phyloP scores from a whole-genome alignment of 2,329 filamentous ascomycete species.

The Didymella exigua region DNA sequence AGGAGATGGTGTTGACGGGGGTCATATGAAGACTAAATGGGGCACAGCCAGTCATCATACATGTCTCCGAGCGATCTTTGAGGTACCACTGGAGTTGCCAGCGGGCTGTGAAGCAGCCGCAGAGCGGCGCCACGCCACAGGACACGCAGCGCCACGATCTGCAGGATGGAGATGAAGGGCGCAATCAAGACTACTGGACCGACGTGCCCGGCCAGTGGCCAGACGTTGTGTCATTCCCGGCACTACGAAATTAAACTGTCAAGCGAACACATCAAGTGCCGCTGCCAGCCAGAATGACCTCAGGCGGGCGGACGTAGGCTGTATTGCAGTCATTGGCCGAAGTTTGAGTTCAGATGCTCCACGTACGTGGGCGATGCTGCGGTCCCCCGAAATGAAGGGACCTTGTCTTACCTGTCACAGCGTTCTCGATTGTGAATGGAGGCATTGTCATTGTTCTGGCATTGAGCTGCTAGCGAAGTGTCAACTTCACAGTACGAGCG shows the following conservation, averaged over 20 bases:
- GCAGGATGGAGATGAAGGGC: slow-evolving; percentile 19
- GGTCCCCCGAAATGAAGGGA: slow-evolving; percentile 50
- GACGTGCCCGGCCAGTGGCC: slow-evolving; percentile 39
- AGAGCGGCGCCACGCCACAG: slow-evolving; percentile 41
- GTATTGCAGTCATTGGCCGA: slow-evolving; percentile 37
- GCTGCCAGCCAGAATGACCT: slow-evolving; percentile 32
- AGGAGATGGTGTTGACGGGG: slow-evolving; percentile 16
- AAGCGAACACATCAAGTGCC: slow-evolving; percentile 25
- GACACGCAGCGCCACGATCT: slow-evolving; percentile 37
- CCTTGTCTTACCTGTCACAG: slow-evolving; percentile 40
- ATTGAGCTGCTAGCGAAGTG: slow-evolving; percentile 24
- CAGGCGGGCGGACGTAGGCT: slow-evolving; percentile 34
- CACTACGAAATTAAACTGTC: slow-evolving; percentile 29
- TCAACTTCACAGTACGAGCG: slow-evolving; percentile 21
- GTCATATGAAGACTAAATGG: slow-evolving; percentile 18
- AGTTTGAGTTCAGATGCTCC: slow-evolving; percentile 47
- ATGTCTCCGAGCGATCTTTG: slow-evolving; percentile 36
- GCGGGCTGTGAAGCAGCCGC: slow-evolving; percentile 18
- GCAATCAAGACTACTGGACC: slow-evolving; percentile 26
- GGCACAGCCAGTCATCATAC: slow-evolving; percentile 28
- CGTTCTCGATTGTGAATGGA: background rate
- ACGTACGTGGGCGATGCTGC: slow-evolving; percentile 45
- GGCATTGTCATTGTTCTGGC: slow-evolving; percentile 19
- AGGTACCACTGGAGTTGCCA: slow-evolving; percentile 26
- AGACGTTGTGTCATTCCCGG: slow-evolving; percentile 33